Base-by-base conservation (phyloP, 768 basidiomycete species). In the Trametes meyenii region DNA sequence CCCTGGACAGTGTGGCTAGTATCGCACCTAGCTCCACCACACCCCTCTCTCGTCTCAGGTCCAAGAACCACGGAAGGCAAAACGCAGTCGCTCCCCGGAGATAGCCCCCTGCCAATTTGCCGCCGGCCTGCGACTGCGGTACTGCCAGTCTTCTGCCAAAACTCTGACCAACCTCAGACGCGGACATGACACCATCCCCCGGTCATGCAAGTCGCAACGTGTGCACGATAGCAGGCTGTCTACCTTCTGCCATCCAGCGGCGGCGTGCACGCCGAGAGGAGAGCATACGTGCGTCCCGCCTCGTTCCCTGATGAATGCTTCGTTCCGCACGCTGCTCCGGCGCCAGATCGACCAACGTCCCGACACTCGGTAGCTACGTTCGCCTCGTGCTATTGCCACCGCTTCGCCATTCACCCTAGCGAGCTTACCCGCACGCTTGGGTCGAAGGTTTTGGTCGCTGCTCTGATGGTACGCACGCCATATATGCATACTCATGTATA, bases 1-100 rank as follows among this genome's bases (percentile, higher is more conserved):
- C 51, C 51, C 38, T 53, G 33, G 21, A 21, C 29, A 8, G 29
- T 33, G 29, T 12, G 36, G n/a, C 56, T 19, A 16, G 24, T 17
- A 26, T 19, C 24, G 49, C 39, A 36, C 39, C 23, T 19, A 17
- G 57, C 57, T 42, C 56, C 56, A 43, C 56, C 56, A 2, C 36
- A 43, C 57, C 57, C 36, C 49, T 19, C 49, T 11, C 49, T 21
- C 48, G 57, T 58, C 26, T 42, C 57, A 50, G 57, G 57, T 23
- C 49, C 57, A 21, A 39, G 24, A 24, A 29, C 39, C 48, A 26
- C 16, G 26, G 29, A 17, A 23, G 35, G 46, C 38, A 49, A n/a
- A 26, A 49, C 21, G 49, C 17, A 14, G 21, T 14, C 35, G 5
- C 44, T 29, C 23, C 46, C 43, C 48, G 48, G 48, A 21, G 57